phyloP scores from a whole-genome alignment of 768 basidiomycete genomes.

The Tylopilus sp. region DNA sequence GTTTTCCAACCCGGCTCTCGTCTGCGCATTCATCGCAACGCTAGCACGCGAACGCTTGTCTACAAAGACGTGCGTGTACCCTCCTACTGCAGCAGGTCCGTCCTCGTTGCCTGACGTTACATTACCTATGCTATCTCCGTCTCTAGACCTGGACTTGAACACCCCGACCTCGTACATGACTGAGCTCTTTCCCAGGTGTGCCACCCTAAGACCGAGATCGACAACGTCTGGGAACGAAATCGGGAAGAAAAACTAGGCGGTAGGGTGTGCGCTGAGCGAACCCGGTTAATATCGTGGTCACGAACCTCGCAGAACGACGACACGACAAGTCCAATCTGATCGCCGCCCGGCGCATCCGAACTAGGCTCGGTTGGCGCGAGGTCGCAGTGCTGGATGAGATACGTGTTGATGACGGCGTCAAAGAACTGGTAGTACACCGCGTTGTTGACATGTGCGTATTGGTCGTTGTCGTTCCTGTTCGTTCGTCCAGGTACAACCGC shows the following conservation, averaged over 20 bases:
- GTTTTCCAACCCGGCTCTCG: slow-evolving; percentile 42
- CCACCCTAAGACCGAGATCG: slow-evolving; percentile 67
- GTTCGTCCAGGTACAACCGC: neutral
- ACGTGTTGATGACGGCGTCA: slow-evolving; percentile 79
- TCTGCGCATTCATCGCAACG: slow-evolving; percentile 39
- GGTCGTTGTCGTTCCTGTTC: slow-evolving; percentile 86
- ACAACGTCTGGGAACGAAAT: slow-evolving; percentile 70
- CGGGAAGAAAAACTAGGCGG: slow-evolving; percentile 60
- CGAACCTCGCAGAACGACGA: slow-evolving; percentile 68
- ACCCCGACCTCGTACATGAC: slow-evolving; percentile 80
- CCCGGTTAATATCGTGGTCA: neutral
- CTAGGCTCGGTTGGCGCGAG: slow-evolving; percentile 46
- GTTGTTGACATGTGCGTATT: slow-evolving; percentile 81
- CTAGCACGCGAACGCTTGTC: slow-evolving; percentile 57
- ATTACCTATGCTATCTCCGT: neutral
- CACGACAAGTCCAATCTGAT: slow-evolving; percentile 71
- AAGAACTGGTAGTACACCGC: slow-evolving; percentile 78
- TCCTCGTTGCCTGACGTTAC: slow-evolving; percentile 11
- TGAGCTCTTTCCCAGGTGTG: slow-evolving; percentile 66
- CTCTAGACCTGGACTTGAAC: slow-evolving; percentile 39
- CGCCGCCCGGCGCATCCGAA: neutral
- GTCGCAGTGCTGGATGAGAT: slow-evolving; percentile 64
- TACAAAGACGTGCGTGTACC: slow-evolving; percentile 86
- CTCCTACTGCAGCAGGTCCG: slow-evolving; percentile 42
- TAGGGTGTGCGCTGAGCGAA: neutral